phyloP scores from a whole-genome alignment of 2,329 filamentous ascomycete genomes.

The Emmonsiellopsis sp. region DNA sequence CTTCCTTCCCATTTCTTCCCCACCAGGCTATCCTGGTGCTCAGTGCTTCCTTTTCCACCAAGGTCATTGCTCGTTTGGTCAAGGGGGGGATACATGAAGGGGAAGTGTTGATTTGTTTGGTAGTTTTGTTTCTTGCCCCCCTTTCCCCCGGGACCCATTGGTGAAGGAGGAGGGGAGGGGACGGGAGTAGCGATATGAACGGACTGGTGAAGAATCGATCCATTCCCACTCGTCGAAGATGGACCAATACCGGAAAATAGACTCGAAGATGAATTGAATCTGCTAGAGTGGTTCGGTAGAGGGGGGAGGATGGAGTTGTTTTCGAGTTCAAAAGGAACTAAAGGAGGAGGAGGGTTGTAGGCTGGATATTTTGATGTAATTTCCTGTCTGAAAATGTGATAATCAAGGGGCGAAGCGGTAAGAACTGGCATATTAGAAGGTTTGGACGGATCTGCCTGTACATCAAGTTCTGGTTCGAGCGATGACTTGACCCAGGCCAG shows the following conservation, averaged over 20 bases:
- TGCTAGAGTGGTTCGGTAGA: slow-evolving; percentile 60
- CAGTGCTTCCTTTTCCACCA: slow-evolving; percentile 78
- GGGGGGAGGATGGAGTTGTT: slow-evolving; percentile 86
- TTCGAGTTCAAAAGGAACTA: slow-evolving; percentile 79
- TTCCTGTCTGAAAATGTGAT: slow-evolving; percentile 92
- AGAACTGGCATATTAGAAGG: slow-evolving; percentile 59
- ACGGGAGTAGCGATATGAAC: slow-evolving; percentile 98
- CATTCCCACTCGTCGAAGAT: slow-evolving; percentile 34
- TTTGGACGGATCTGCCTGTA: slow-evolving; percentile 17
- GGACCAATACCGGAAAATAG: slow-evolving; percentile 50
- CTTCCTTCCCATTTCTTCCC: slow-evolving; percentile 78
- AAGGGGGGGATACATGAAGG: slow-evolving; percentile 90
- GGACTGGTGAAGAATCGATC: slow-evolving; percentile 84
- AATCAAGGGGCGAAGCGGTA: slow-evolving; percentile 88
- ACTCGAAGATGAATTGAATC: slow-evolving; percentile 52
- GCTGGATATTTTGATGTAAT: slow-evolving; percentile 97
- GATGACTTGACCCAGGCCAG: slow-evolving; percentile 65
- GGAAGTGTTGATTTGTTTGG: slow-evolving; percentile 97
- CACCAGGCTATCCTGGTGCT: slow-evolving; percentile 53
- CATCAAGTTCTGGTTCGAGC: slow-evolving; percentile 49
- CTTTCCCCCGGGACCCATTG: slow-evolving; percentile 73
- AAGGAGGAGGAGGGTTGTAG: slow-evolving; percentile 77
- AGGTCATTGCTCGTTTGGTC: slow-evolving; percentile 82
- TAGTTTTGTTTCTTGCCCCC: slow-evolving; percentile 98
- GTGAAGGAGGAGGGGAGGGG: slow-evolving; percentile 89